A percentile compares a stretch with the other conserved stretches of the same genome.
These are phyloP conservation scores for Flaveria linearis DNA, from an alignment of 129 eudicot genomes.

Conservation along the genomic window DNA sequence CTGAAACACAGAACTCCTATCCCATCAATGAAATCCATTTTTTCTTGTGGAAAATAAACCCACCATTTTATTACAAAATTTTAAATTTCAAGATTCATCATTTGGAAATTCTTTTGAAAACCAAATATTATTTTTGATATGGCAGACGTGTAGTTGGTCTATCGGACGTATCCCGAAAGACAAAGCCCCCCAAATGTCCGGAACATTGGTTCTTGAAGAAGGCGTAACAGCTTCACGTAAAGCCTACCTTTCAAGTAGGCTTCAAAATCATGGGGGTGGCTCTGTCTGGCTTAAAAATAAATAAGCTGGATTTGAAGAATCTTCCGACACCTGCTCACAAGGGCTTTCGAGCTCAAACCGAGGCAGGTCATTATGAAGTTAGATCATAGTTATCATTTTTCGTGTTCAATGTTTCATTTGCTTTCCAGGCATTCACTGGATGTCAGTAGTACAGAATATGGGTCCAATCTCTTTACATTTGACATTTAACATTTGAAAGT, in stretches of 20 bases:
- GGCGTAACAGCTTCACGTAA: slow-evolving; percentile 69
- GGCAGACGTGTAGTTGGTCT: slow-evolving; percentile 88
- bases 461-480: not conserved
- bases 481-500: not conserved
- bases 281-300: slow-evolving; percentile 82
- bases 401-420: not conserved
- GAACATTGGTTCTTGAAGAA: slow-evolving; percentile 71
- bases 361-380: slow-evolving; percentile 75
- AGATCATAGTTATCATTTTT: slow-evolving; percentile 49
- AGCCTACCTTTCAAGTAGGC: slow-evolving; percentile 69
- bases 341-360: slow-evolving; percentile 83
- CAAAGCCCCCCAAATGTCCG: slow-evolving; percentile 81
- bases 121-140: not conserved
- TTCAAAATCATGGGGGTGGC: slow-evolving; percentile 89
- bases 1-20: too few species aligned
- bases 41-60: too few species aligned
- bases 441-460: not conserved
- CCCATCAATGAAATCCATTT: too few species aligned
- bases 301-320: slow-evolving; percentile 72
- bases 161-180: slow-evolving; percentile 85
- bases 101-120: not conserved
- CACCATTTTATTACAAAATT: not conserved
- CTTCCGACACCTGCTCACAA: slow-evolving; percentile 72
- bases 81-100: not conserved
- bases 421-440: not conserved